A percentile compares a stretch with the other conserved stretches of the same genome.
phyloP scores from a whole-genome alignment of 768 basidiomycete genomes.

The Tricholoma sp. region DNA sequence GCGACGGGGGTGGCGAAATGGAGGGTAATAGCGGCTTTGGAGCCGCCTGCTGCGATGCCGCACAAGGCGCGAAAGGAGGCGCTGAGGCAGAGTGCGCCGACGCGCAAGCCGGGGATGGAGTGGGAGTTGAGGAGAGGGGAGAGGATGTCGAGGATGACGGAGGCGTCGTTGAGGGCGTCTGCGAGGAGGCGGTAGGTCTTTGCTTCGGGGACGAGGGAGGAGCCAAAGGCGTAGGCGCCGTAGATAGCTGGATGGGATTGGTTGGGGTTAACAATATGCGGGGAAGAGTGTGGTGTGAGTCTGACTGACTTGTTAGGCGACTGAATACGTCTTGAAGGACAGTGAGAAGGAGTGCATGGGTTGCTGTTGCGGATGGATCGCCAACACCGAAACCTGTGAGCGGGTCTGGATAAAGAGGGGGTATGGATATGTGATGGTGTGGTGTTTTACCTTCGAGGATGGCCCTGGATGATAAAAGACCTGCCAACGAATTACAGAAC shows the following conservation, averaged over 20 bases:
- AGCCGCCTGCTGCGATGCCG: constrained; percentile 60
- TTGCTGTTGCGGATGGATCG: constrained; percentile 58
- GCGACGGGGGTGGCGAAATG: constrained; percentile 53
- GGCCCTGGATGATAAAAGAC: constrained; percentile 60
- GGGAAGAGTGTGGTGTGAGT: not conserved
- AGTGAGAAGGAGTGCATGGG: constrained; percentile 57
- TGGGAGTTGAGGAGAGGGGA: constrained; percentile 47
- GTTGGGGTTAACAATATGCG: not conserved
- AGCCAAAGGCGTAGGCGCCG: constrained; percentile 56
- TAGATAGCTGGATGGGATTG: constrained; percentile 44
- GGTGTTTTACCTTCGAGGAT: constrained; percentile 51
- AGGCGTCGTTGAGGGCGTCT: constrained; percentile 59
- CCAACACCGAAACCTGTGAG: constrained; percentile 63
- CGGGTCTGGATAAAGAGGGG: not conserved
- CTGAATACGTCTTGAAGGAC: constrained; percentile 63
- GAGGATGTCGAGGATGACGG: constrained; percentile 54
- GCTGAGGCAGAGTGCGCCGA: constrained; percentile 50
- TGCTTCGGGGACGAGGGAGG: constrained; percentile 62
- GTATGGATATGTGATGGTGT: not conserved
- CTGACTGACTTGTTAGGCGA: constrained; percentile 52
- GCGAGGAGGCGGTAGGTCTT: constrained; percentile 66
- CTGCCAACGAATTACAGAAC: constrained; percentile 63
- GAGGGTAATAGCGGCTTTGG: constrained; percentile 62
- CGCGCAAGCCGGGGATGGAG: constrained; percentile 34
- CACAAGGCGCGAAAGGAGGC: constrained; percentile 56